Base-by-base conservation (phyloP, 2,329 filamentous ascomycete species). In the Aureobasidium sp. region DNA sequence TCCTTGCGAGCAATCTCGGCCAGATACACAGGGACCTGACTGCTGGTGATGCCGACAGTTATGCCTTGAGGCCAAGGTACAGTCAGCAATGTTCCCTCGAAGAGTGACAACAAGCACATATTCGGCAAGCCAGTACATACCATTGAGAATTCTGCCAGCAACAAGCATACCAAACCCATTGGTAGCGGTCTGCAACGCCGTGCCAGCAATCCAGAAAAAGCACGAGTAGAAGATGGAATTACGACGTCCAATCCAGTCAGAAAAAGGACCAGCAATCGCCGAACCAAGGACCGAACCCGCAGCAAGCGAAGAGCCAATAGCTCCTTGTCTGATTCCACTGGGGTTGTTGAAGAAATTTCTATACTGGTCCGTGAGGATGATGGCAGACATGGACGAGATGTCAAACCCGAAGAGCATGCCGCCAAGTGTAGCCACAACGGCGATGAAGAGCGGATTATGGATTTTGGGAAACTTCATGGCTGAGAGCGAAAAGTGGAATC, bases 381-480 rank as follows among this genome's bases (percentile, higher is more conserved):
- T 79, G 43, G 79, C 80, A 51, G 73, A 76, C 77, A 82, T 81
- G 4, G 78, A 81, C 7, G 76, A 78, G 61, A 82, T 81, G 67
- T 83, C 81, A 65, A 83, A 82, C 58, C 80, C 80, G 62, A 82
- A 82, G 15, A 68, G 60, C 74, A 77, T 76, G 21, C 79, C 80
- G 43, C 79, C 80, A 40, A 81, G 72, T 0, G 79, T 82, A 60
- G 79, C 75, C 53, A 82, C 74, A 47, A 77, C 69, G 21, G 79
- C 79, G 60, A 82, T 71, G 63, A 82, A 79, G 67, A 80, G 79
- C 62, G 77, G 74, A 71, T 82, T 82, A 70, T 80, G 80, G 61
- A 78, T 77, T 68, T 80, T 79, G 27, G 79, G 79, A 27, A 81
- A 43, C 10, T 23, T 42, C 40, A 42, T 42, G 40, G 10, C 6